Percentiles rank a stretch among this genome's conserved stretches.
Evolutionary conservation across 345 rosid species (phyloP).

Genomic region (Excoecaria agallocha): DNA sequence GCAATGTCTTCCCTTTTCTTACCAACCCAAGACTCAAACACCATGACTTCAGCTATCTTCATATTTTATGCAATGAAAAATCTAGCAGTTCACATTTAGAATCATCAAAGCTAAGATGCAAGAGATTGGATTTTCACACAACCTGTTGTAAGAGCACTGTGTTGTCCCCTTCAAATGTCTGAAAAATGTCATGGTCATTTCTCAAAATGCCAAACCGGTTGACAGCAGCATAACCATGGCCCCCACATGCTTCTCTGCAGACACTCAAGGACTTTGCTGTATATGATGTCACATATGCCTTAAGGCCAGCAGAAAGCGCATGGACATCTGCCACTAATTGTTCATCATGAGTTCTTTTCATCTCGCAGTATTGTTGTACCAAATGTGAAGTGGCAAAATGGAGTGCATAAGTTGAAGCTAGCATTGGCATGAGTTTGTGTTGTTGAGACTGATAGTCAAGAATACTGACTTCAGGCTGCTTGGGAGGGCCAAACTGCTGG

Average conservation of each 20-base stretch:
- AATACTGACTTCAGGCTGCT: slow-evolving; percentile 93
- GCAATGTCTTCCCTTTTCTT: neutral
- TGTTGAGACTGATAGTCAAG: slow-evolving; percentile 99
- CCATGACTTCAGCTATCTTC: neutral
- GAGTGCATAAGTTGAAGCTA: slow-evolving; percentile 91
- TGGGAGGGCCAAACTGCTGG: slow-evolving; percentile 96
- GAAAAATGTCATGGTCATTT: slow-evolving; percentile 95
- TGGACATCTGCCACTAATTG: slow-evolving; percentile 88
- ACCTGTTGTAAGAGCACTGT: slow-evolving; percentile 98
- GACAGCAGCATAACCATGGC: slow-evolving; percentile 99
- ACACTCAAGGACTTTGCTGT: slow-evolving; percentile 80
- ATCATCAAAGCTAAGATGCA: neutral
- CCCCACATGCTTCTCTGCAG: slow-evolving; percentile 98
- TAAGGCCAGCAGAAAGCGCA: slow-evolving; percentile 94
- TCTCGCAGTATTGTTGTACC: slow-evolving; percentile 74
- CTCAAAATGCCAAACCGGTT: slow-evolving; percentile 96
- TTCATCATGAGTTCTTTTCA: slow-evolving; percentile 77
- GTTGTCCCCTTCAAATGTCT: slow-evolving; percentile 99
- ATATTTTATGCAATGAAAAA: neutral
- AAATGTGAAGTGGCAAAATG: slow-evolving; percentile 77
- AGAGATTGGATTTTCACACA: slow-evolving; percentile 5
- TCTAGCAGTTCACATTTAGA: neutral
- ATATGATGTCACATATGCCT: slow-evolving; percentile 87
- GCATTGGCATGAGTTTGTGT: slow-evolving; percentile 99
- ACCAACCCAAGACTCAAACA: neutral